Conservation (phyloP, 1,284 basidiomycete genomes). For the Cystobasidium slooffiae region DNA sequence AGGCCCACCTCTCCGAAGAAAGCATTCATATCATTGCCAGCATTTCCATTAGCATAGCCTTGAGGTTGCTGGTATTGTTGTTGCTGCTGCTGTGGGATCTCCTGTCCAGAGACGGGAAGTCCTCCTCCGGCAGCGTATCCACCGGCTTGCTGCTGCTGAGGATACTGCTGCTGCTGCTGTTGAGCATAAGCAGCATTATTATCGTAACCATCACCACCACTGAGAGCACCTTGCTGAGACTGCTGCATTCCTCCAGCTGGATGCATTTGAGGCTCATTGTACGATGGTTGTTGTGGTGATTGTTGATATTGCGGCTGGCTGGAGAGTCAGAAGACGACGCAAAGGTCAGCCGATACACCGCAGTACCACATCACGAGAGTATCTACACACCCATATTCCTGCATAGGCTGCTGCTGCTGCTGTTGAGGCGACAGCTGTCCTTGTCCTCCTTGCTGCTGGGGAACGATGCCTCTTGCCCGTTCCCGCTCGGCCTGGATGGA, state of each 20-base stretch:
- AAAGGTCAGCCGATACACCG: not conserved
- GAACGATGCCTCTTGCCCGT: conserved; percentile 29
- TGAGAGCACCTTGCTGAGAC: conserved; percentile 11
- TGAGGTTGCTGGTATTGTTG: not conserved
- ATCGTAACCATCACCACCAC: not conserved
- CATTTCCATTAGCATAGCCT: conserved; percentile 8
- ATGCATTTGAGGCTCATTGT: conserved; percentile 14
- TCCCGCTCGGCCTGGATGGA: conserved; percentile 37
- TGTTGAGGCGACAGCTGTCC: not conserved
- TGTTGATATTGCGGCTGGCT: conserved; percentile 6
- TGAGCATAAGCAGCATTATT: conserved; percentile 8
- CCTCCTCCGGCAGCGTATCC: not conserved
- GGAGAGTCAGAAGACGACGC: not conserved
- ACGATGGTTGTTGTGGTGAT: conserved; percentile 1
- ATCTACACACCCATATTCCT: conserved; percentile 16
- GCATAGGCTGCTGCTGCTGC: conserved; percentile 5
- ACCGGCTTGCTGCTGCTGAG: conserved; percentile 11
- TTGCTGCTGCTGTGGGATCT: conserved; percentile 5
- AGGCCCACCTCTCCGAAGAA: conserved; percentile 41
- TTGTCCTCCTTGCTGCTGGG: conserved; percentile 28
- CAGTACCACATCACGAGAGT: not conserved
- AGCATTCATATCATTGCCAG: conserved; percentile 20
- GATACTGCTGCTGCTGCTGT: conserved; percentile 18
- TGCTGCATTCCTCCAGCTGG: conserved; percentile 16
- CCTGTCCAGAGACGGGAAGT: not conserved